Conservation (phyloP, 106 monocot species). For the Acanthochlamys bracteata region DNA sequence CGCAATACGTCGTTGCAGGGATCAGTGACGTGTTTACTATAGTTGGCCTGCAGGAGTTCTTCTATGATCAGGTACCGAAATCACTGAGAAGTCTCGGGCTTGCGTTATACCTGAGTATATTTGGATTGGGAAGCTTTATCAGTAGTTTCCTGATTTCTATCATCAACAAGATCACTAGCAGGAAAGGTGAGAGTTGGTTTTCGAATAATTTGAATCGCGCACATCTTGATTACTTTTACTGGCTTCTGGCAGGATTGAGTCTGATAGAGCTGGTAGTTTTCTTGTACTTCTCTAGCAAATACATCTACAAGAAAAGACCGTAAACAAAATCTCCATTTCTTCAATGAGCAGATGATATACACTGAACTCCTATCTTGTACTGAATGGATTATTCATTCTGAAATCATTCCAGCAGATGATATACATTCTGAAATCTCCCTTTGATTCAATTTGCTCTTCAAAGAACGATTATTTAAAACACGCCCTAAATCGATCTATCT, state of each 20-base stretch:
- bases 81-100: conserved; percentile 47
- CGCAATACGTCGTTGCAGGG: conserved; percentile 39
- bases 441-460: too few relatives aligned
- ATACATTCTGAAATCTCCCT: too few relatives aligned
- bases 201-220: conserved; percentile 29
- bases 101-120: conserved; percentile 44
- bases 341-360: too few relatives aligned
- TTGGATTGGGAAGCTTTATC: conserved; percentile 41
- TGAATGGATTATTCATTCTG: too few relatives aligned
- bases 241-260: conserved; percentile 41
- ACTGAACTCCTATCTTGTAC: too few relatives aligned
- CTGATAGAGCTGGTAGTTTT: conserved; percentile 12
- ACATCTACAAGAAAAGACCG: conserved; percentile 20
- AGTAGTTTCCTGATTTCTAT: conserved; percentile 33
- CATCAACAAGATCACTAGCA: conserved; percentile 21
- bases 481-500: too few relatives aligned
- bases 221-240: conserved; percentile 53
- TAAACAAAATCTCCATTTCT: too few relatives aligned
- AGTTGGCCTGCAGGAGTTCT: conserved; percentile 49
- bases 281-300: conserved; percentile 14
- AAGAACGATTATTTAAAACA: too few relatives aligned
- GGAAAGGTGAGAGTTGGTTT: conserved; percentile 36
- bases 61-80: conserved; percentile 45
- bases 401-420: too few relatives aligned
- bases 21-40: conserved; percentile 29